phyloP scores from a whole-genome alignment of 106 monocot genomes.

The Acanthochlamys bracteata region DNA sequence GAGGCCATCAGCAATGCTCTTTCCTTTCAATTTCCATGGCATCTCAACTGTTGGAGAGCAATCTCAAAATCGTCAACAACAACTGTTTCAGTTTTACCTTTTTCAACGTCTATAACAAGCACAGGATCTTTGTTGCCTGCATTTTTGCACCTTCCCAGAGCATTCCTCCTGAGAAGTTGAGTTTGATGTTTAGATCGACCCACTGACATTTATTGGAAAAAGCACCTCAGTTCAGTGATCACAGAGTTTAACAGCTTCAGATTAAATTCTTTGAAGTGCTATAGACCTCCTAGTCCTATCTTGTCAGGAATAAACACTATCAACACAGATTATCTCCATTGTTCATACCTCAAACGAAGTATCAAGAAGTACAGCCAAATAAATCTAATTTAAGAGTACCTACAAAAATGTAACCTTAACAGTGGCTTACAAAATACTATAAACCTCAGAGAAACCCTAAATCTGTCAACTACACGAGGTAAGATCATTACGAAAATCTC shows the following conservation, averaged over 20 bases:
- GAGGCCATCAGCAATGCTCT: slow-evolving; percentile 24
- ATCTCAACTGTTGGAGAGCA: slow-evolving; percentile 19
- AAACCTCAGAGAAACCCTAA: no score
- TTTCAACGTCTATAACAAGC: slow-evolving; percentile 46
- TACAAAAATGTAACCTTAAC: no score
- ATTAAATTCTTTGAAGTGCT: no score
- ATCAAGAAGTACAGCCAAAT: no score
- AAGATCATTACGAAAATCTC: no score
- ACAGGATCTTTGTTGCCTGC: slow-evolving; percentile 21
- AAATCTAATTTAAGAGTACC: no score
- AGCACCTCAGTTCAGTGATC: neutral
- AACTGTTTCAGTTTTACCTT: slow-evolving; percentile 29
- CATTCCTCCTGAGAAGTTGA: neutral
- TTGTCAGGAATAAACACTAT: no score
- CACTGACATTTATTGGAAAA: neutral
- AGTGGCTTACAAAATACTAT: no score
- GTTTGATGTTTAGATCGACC: neutral
- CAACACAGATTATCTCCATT: no score
- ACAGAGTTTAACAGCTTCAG: neutral
- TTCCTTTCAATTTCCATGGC: slow-evolving; percentile 2
- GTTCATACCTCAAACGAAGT: no score
- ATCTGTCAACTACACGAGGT: no score
- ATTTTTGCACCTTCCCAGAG: slow-evolving; percentile 34
- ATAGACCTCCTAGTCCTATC: no score
- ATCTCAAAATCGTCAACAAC: slow-evolving; percentile 29